phyloP scores from a whole-genome alignment of 768 basidiomycete species.

The Agrocybe praecox region DNA sequence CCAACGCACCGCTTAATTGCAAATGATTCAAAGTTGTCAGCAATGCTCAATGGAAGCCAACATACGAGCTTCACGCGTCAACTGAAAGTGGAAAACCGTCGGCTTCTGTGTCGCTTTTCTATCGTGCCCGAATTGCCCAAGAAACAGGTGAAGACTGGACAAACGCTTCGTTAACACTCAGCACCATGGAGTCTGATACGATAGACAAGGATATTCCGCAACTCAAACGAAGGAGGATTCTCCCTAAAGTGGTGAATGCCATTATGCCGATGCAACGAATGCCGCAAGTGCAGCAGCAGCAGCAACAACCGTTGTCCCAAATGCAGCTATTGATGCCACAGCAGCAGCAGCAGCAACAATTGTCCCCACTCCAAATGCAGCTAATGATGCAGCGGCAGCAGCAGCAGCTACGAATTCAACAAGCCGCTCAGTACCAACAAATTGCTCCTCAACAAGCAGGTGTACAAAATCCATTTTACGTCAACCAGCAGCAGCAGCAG shows the following conservation, averaged over 20 bases:
- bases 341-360: conserved; percentile 7
- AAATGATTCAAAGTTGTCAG: too few species aligned
- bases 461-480: too few species aligned
- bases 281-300: neutral
- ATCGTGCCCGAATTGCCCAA: conserved; percentile 55
- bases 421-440: neutral
- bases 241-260: too few species aligned
- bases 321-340: neutral
- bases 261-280: neutral
- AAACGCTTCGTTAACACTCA: conserved; percentile 49
- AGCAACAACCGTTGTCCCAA: too few species aligned
- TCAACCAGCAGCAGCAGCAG: conserved; percentile 16
- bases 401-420: neutral
- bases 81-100: conserved; percentile 47
- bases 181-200: conserved; percentile 45
- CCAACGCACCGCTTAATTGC: too few species aligned
- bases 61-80: conserved; percentile 60
- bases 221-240: conserved; percentile 34
- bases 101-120: conserved; percentile 48
- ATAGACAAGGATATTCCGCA: conserved; percentile 34
- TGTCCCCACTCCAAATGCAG: neutral
- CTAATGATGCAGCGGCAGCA: conserved; percentile 1
- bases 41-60: conserved; percentile 51
- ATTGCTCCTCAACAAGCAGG: too few species aligned
- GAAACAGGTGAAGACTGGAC: conserved; percentile 66